These are phyloP conservation scores for Mycena albidolilacea DNA, from an alignment of 768 basidiomycete genomes.

Conservation along the genomic window DNA sequence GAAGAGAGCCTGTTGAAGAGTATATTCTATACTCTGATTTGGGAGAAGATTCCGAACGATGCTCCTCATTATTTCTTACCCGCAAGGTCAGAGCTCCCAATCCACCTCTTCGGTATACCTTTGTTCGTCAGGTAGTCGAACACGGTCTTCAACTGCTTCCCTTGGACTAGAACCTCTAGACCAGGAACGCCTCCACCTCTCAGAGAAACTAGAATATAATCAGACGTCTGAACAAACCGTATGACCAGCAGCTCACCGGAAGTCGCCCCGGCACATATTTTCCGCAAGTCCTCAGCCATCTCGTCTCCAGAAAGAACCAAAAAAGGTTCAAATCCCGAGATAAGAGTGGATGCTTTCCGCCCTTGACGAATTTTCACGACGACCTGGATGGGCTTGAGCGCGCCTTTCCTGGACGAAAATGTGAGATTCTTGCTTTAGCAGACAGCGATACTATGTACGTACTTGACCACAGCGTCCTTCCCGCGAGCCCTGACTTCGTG, in stretches of 20 bases:
- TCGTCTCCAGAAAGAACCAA: conserved; percentile 73
- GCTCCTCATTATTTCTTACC: conserved; percentile 27
- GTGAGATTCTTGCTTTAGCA: conserved; percentile 5
- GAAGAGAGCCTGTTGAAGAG: background rate
- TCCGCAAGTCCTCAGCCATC: conserved; percentile 85
- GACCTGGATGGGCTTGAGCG: conserved; percentile 78
- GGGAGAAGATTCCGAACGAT: background rate
- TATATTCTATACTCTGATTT: background rate
- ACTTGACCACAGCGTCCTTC: conserved; percentile 74
- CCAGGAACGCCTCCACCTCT: conserved; percentile 70
- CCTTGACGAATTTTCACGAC: conserved; percentile 83
- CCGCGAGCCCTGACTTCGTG: conserved; percentile 72
- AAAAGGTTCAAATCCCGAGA: conserved; percentile 88
- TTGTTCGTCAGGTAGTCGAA: conserved; percentile 74
- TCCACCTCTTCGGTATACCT: conserved; percentile 89
- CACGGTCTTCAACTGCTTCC: conserved; percentile 81
- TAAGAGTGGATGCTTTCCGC: conserved; percentile 80
- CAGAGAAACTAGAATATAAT: conserved; percentile 66
- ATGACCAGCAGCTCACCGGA: conserved; percentile 62
- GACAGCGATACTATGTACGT: conserved; percentile 52
- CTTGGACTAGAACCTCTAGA: conserved; percentile 87
- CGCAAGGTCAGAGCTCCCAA: conserved; percentile 57
- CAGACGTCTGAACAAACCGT: background rate
- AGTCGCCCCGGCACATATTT: conserved; percentile 84
- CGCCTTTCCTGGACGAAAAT: conserved; percentile 75